Conservation (phyloP, 352 stramenopile genomes). For the Globisporangium parvum region DNA sequence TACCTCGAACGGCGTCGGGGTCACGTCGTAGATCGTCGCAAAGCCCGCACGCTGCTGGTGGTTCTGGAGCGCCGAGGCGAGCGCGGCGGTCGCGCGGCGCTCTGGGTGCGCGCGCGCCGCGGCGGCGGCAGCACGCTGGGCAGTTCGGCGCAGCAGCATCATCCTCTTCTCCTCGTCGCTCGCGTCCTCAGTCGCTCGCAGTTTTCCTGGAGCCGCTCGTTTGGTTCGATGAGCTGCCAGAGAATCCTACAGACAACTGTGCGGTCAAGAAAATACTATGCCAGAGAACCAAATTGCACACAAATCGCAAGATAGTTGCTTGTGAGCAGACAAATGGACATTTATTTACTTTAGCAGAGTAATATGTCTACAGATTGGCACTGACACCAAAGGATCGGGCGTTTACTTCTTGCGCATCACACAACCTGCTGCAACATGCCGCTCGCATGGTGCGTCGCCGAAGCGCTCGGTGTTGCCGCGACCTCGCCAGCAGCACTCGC, state of each 20-base stretch:
- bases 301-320: no score
- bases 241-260: no score
- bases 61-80: conserved; percentile 9
- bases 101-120: conserved; percentile 8
- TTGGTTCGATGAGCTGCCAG: background rate
- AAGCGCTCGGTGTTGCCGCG: conserved; percentile 1
- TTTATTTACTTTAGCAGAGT: no score
- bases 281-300: no score
- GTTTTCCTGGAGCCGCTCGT: conserved; percentile 15
- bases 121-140: conserved; percentile 20
- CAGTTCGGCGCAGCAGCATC: conserved; percentile 17
- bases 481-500: background rate
- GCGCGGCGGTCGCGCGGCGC: conserved; percentile 3
- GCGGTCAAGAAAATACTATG: no score
- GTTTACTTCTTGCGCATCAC: no score
- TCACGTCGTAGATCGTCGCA: conserved; percentile 62
- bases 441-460: conserved; percentile 1
- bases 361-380: no score
- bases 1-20: conserved; percentile 57
- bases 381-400: no score
- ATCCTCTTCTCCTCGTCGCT: background rate
- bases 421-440: background rate
- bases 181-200: background rate
- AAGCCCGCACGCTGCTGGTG: conserved; percentile 36
- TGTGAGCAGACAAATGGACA: no score